A percentile compares a stretch with the other conserved stretches of the same genome.
These are phyloP conservation scores for Cryptococcus wingfieldii DNA, from an alignment of 1,284 basidiomycete species.

Conservation along the genomic window DNA sequence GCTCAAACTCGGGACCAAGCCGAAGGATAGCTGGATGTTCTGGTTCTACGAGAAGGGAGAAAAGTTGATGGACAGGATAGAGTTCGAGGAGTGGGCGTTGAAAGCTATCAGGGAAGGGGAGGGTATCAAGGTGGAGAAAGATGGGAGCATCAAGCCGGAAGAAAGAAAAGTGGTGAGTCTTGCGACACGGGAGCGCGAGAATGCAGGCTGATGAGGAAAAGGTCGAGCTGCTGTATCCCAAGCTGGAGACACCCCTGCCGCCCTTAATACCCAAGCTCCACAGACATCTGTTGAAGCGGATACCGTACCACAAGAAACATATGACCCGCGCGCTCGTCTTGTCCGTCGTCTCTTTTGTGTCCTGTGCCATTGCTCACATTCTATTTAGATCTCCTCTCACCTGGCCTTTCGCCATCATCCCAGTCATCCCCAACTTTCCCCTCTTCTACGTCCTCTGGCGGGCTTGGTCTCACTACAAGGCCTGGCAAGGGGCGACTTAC, in stretches of 20 bases:
- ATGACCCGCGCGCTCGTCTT: conserved; percentile 35
- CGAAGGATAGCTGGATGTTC: conserved; percentile 39
- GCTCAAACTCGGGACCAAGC: conserved; percentile 41
- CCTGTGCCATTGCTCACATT: background rate
- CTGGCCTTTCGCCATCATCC: conserved; percentile 51
- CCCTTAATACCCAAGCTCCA: conserved; percentile 41
- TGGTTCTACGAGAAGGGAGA: conserved; percentile 47
- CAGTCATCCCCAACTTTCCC: conserved; percentile 52
- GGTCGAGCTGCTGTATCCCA: conserved; percentile 42
- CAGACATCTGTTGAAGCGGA: conserved; percentile 35
- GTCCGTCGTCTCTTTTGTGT: conserved; percentile 17
- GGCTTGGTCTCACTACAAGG: conserved; percentile 51
- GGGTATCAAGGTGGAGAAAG: conserved; percentile 36
- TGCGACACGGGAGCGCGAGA: background rate
- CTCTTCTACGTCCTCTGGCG: conserved; percentile 53
- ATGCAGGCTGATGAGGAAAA: conserved; percentile 6
- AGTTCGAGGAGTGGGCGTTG: conserved; percentile 48
- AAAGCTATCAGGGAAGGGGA: conserved; percentile 36
- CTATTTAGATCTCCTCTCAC: conserved; percentile 37
- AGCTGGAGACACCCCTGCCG: conserved; percentile 22
- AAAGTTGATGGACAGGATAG: conserved; percentile 48
- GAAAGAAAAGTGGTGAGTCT: background rate
- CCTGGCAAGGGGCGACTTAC: conserved; percentile 47
- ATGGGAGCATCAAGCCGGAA: conserved; percentile 11
- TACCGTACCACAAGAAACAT: conserved; percentile 44